Base-by-base conservation (phyloP, 2,329 filamentous ascomycete species). In the Sphaerulina musiva region DNA sequence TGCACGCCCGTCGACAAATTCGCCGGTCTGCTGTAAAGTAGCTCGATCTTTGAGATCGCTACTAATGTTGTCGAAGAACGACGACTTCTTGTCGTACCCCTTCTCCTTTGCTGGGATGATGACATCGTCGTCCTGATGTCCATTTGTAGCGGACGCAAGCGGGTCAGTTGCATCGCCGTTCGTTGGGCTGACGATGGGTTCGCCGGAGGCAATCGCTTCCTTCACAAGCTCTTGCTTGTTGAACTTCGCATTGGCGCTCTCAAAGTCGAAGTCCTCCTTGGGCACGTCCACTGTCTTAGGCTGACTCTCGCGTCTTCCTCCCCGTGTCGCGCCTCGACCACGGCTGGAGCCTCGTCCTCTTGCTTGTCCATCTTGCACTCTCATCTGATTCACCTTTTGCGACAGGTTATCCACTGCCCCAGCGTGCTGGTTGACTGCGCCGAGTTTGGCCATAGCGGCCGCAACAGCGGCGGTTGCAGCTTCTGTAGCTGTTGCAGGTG, bases 11-110 rank as follows among this genome's bases (percentile, higher is more conserved):
- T 86, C 85, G n/a, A 83, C 78, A 38, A 47, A 60, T 50, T 46
- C 57, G 46, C 69, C 83, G 82, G 59, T 82, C 80, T 79, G 80
- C 41, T 77, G 69, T 32, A 72, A 78, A 47, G 67, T 59, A 48
- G 88, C 84, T 42, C 93, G 83, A 61, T 98, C 93, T 71, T 87
- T 95, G 58, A 88, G 81, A 69, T 98, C 93, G 62, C 89, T 95
- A 0, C 89, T 95, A 60, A 98, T 96, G 71, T 98, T 96, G 73
- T 98, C 93, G 68, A 98, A 98, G 78, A 98, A 98, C 1, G 89
- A 95, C 3, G 76, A 83, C 4, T 84, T 80, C 73, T 90, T 95
- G 76, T 96, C 92, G 74, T 98, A 98, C 0, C 82, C 80, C 31
- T 73, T 69, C 36, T 76, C 73, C 52, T 62, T 61, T 7, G 59